phyloP scores from a whole-genome alignment of 148 eudicot genomes.

The Nyssa sinensis region DNA sequence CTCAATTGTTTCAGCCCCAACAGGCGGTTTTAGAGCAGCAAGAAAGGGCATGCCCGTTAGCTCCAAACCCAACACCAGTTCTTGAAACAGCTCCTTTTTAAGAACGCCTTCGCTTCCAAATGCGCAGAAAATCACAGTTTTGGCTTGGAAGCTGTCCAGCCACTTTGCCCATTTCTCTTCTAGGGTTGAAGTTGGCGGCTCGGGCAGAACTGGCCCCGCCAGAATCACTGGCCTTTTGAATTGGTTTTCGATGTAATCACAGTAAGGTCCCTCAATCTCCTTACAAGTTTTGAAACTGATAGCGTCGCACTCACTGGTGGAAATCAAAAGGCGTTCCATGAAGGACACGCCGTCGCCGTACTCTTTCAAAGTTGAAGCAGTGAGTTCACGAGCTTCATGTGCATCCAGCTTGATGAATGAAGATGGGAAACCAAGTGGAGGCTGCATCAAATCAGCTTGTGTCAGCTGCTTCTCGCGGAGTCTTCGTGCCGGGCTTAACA shows the following conservation, averaged over 20 bases:
- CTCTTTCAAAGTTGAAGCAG: constrained; percentile 9
- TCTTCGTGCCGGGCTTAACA: constrained; percentile 12
- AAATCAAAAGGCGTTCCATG: constrained; percentile 23
- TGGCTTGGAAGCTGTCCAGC: constrained; percentile 32
- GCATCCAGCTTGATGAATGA: constrained; percentile 30
- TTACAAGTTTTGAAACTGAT: constrained; percentile 40
- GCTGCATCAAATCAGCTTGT: constrained; percentile 25
- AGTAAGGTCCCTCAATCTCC: constrained; percentile 41
- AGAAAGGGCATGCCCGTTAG: constrained; percentile 49
- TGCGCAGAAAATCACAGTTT: constrained; percentile 41
- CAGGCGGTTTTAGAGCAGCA: constrained; percentile 48
- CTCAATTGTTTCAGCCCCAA: constrained; percentile 35
- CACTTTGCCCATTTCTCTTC: constrained; percentile 38
- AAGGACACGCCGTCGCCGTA: constrained; percentile 27
- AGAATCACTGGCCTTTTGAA: constrained; percentile 35
- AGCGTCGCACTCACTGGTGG: constrained; percentile 40
- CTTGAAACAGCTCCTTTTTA: constrained; percentile 37
- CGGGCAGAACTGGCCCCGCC: constrained; percentile 57
- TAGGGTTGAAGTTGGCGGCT: constrained; percentile 23
- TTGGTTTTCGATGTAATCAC: not conserved
- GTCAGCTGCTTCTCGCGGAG: constrained; percentile 14
- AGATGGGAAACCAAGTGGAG: constrained; percentile 35
- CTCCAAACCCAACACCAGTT: constrained; percentile 49
- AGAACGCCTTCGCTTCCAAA: constrained; percentile 52
- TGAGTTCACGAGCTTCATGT: constrained; percentile 30